Evolutionary conservation across 305 asterid species (phyloP).

Genomic region (Withania somnifera): DNA sequence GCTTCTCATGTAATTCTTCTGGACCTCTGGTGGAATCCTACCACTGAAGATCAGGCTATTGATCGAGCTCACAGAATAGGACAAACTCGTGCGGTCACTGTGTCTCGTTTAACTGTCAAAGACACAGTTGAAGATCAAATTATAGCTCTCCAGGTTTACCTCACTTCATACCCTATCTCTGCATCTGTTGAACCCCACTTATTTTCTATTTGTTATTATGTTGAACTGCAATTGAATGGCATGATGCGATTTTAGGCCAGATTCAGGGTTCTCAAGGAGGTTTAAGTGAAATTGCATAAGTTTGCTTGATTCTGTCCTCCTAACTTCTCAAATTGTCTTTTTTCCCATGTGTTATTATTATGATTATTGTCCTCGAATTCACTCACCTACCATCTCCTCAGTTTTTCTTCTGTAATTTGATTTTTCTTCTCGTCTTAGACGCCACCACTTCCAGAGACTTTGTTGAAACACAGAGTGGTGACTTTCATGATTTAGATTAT

Average conservation of each 20-base stretch:
- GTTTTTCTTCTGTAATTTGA: neutral
- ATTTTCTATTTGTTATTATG: neutral
- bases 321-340: neutral
- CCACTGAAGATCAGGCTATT: constrained; percentile 98
- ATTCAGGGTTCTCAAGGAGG: neutral
- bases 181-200: neutral
- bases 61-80: constrained; percentile 99
- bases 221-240: neutral
- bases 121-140: constrained; percentile 96
- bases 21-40: constrained; percentile 99
- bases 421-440: neutral
- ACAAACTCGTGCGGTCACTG: constrained; percentile 88
- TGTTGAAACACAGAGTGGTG: neutral
- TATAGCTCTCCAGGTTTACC: constrained; percentile 79
- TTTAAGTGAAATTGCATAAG: neutral
- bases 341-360: neutral
- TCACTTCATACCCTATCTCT: neutral
- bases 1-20: constrained; percentile 89
- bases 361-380: neutral
- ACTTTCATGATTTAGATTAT: neutral
- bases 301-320: neutral
- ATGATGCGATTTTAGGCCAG: neutral
- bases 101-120: constrained; percentile 76
- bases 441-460: neutral
- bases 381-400: neutral